phyloP scores from a whole-genome alignment of 73 alveolate species.

The Strombidium stylifer region DNA sequence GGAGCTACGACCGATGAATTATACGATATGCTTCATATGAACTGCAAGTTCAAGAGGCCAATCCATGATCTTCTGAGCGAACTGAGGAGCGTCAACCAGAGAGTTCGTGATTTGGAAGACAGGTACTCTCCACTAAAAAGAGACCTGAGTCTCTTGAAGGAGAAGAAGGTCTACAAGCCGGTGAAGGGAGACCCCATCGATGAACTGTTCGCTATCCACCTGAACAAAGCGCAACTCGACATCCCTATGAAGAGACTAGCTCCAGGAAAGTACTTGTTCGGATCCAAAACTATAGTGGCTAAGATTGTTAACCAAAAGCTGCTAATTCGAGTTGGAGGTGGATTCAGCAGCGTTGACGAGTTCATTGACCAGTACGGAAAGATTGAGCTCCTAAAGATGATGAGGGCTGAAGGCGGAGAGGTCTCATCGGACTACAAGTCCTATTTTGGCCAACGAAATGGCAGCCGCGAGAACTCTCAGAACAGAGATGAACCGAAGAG shows the following conservation, averaged over 20 bases:
- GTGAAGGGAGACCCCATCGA: conserved; percentile 65
- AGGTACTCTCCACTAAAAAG: too few species aligned
- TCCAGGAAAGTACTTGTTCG: conserved; percentile 68
- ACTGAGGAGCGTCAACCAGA: too few species aligned
- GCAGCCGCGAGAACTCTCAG: too few species aligned
- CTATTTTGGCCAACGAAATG: too few species aligned
- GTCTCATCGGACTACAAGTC: conserved; percentile 19
- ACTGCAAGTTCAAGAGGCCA: too few species aligned
- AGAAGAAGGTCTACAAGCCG: too few species aligned
- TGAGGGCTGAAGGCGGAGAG: conserved; percentile 8
- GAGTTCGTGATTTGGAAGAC: too few species aligned
- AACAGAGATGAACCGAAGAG: too few species aligned
- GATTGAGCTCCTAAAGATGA: conserved; percentile 45
- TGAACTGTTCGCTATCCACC: conserved; percentile 57
- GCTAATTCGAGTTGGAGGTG: conserved; percentile 75
- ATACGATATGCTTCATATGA: too few species aligned
- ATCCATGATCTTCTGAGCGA: too few species aligned
- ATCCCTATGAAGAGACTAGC: conserved; percentile 62
- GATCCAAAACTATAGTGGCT: conserved; percentile 61
- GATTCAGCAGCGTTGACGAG: conserved; percentile 65
- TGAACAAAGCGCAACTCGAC: conserved; percentile 47
- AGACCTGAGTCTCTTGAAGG: too few species aligned
- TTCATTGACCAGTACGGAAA: conserved; percentile 53
- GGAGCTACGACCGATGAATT: too few species aligned
- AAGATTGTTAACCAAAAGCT: conserved; percentile 63